These are phyloP conservation scores for Diatrype stigma DNA, from an alignment of 2,329 filamentous ascomycete genomes.

Conservation along the genomic window DNA sequence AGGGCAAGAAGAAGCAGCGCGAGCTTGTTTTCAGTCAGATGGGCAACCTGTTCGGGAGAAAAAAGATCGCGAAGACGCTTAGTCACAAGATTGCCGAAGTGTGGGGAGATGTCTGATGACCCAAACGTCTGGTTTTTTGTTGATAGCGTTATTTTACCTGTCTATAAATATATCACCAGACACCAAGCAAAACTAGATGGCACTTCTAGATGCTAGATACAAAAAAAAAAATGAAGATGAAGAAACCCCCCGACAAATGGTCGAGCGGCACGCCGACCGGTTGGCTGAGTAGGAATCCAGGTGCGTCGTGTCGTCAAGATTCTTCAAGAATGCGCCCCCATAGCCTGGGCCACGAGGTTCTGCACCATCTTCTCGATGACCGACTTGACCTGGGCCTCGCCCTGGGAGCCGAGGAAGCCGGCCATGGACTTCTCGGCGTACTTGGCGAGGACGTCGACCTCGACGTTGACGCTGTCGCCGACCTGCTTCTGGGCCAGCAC, in stretches of 20 bases:
- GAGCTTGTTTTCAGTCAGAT: constrained; percentile 57
- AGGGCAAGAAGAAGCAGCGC: constrained; percentile 51
- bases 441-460: constrained; percentile 85
- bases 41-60: constrained; percentile 57
- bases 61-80: constrained; percentile 61
- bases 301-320: too few relatives aligned
- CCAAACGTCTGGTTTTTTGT: constrained; percentile 11
- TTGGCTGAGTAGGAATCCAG: too few relatives aligned
- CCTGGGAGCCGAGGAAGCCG: constrained; percentile 64
- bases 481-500: constrained; percentile 73
- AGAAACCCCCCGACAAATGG: too few relatives aligned
- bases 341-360: constrained; percentile 68
- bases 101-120: constrained; percentile 56
- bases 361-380: constrained; percentile 69
- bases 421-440: constrained; percentile 87
- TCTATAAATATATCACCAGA: neutral
- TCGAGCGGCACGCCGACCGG: too few relatives aligned
- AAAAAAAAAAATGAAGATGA: too few relatives aligned
- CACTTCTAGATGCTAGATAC: too few relatives aligned
- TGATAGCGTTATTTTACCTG: neutral
- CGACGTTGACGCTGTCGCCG: constrained; percentile 83
- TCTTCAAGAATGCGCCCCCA: constrained; percentile 31
- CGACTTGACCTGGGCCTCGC: constrained; percentile 47
- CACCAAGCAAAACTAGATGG: neutral
- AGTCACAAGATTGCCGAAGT: constrained; percentile 69